Evolutionary conservation across 1,284 basidiomycete species (phyloP).

Genomic region (Ustilago lituana): DNA sequence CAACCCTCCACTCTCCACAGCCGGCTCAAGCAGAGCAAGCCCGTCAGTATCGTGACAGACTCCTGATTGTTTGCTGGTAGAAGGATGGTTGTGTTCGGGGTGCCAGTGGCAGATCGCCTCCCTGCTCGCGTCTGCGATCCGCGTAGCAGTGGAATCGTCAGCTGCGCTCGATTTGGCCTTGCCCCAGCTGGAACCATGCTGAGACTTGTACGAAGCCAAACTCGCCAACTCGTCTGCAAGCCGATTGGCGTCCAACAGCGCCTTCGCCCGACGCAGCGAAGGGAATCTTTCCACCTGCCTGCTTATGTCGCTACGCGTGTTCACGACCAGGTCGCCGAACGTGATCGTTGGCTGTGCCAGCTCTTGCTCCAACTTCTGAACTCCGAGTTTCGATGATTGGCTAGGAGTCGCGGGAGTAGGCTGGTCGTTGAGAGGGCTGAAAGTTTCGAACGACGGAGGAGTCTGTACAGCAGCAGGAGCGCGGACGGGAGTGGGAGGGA

Average conservation of each 20-base stretch:
- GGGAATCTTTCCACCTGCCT: constrained; percentile 1
- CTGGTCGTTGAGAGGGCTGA: too few species aligned
- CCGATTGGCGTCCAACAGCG: constrained; percentile 6
- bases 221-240: constrained; percentile 24
- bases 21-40: too few species aligned
- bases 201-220: constrained; percentile 6
- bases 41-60: too few species aligned
- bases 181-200: too few species aligned
- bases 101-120: constrained; percentile 21
- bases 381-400: background rate
- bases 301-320: constrained; percentile 11
- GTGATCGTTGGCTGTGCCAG: background rate
- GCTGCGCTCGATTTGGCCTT: background rate
- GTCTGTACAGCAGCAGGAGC: too few species aligned
- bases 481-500: constrained; percentile 24
- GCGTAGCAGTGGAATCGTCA: background rate
- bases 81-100: background rate
- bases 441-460: too few species aligned
- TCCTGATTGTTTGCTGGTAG: too few species aligned
- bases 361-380: background rate
- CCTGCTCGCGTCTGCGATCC: constrained; percentile 4
- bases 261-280: constrained; percentile 2
- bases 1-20: constrained; percentile 10
- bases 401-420: background rate
- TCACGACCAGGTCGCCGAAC: background rate